Conservation (phyloP, 2,329 filamentous ascomycete genomes). For the Leptosphaerulina australis region DNA sequence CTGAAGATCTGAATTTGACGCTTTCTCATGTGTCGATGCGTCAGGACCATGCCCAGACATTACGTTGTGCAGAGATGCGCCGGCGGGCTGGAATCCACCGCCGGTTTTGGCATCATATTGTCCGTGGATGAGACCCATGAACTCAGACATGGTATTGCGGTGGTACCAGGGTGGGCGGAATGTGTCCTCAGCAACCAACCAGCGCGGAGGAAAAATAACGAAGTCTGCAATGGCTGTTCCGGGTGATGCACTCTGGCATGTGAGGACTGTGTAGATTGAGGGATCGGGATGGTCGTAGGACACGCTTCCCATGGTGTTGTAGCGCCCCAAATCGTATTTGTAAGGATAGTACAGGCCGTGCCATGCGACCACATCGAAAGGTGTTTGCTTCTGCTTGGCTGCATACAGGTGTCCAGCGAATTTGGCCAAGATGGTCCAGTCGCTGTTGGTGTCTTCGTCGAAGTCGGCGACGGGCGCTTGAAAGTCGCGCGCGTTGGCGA, state of each 20-base stretch:
- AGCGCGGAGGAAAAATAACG: constrained; percentile 73
- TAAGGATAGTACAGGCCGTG: constrained; percentile 71
- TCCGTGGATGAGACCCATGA: constrained; percentile 69
- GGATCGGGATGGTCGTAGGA: constrained; percentile 71
- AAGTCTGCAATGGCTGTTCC: constrained; percentile 69
- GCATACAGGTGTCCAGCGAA: constrained; percentile 66
- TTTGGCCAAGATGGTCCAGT: constrained; percentile 66
- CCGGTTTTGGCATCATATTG: constrained; percentile 66
- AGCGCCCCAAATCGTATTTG: constrained; percentile 65
- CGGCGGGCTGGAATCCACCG: constrained; percentile 66
- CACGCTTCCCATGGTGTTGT: constrained; percentile 62
- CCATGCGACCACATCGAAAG: constrained; percentile 75
- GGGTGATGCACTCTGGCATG: constrained; percentile 63
- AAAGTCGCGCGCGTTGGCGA: constrained; percentile 71
- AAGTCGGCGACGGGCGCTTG: constrained; percentile 65
- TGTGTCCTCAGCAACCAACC: constrained; percentile 71
- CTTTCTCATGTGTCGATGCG: constrained; percentile 63
- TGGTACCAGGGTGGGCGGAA: constrained; percentile 77
- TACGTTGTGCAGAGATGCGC: constrained; percentile 71
- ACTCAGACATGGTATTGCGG: constrained; percentile 71
- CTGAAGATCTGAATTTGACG: constrained; percentile 60
- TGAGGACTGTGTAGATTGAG: constrained; percentile 69
- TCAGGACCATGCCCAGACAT: constrained; percentile 75
- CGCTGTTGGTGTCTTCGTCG: constrained; percentile 60
- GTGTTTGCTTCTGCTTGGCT: constrained; percentile 67